Percentiles rank a stretch among this genome's conserved stretches.
These are phyloP conservation scores for Penicillium sp. DNA, from an alignment of 2,329 filamentous ascomycete species.

Conservation along the genomic window DNA sequence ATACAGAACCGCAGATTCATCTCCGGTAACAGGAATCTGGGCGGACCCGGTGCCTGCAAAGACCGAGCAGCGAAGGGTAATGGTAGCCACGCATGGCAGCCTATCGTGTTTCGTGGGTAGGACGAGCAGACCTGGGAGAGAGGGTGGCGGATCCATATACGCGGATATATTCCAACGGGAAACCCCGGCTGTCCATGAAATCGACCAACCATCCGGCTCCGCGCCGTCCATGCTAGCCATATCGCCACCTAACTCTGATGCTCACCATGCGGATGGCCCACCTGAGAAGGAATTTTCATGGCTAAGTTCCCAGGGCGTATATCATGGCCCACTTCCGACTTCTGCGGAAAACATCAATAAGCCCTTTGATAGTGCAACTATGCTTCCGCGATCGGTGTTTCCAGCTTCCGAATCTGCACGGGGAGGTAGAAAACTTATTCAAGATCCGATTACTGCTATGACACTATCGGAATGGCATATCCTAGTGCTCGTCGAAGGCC, in stretches of 20 bases:
- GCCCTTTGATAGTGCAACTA: conserved; percentile 78
- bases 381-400: conserved; percentile 76
- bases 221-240: conserved; percentile 72
- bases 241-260: conserved; percentile 73
- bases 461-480: conserved; percentile 94
- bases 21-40: conserved; percentile 80
- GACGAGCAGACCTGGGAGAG: conserved; percentile 71
- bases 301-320: conserved; percentile 85
- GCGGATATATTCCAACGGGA: conserved; percentile 87
- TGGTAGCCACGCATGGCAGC: conserved; percentile 78
- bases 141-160: conserved; percentile 85
- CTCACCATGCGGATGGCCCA: conserved; percentile 57
- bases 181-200: conserved; percentile 75
- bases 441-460: conserved; percentile 78
- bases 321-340: conserved; percentile 78
- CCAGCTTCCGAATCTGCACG: conserved; percentile 69
- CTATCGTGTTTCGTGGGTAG: conserved; percentile 83
- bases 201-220: conserved; percentile 62
- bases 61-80: conserved; percentile 73
- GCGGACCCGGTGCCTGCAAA: conserved; percentile 73
- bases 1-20: conserved; percentile 79
- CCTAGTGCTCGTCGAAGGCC: conserved; percentile 77
- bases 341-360: conserved; percentile 71
- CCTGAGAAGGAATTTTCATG: conserved; percentile 76
- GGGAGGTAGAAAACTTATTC: conserved; percentile 66